phyloP scores from a whole-genome alignment of 1,284 basidiomycete species.

The Gomphus sp. region DNA sequence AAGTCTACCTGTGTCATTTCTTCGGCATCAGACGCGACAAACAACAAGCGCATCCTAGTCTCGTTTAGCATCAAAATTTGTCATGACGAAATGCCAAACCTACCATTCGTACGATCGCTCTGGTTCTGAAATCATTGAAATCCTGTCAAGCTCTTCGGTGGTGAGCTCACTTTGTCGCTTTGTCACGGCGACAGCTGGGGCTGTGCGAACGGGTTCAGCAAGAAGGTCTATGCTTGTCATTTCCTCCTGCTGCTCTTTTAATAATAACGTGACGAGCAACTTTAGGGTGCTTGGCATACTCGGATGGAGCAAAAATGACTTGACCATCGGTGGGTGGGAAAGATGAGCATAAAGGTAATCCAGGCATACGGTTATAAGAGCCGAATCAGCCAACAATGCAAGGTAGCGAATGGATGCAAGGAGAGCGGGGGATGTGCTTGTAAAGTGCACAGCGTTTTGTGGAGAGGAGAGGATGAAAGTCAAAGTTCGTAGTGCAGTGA shows the following conservation, averaged over 20 bases:
- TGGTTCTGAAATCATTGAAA: slow-evolving; percentile 56
- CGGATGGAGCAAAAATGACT: slow-evolving; percentile 60
- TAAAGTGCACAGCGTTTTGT: slow-evolving; percentile 44
- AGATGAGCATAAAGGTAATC: slow-evolving; percentile 74
- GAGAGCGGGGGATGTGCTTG: slow-evolving; percentile 45
- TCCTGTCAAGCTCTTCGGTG: slow-evolving; percentile 51
- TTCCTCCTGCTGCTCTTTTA: slow-evolving; percentile 62
- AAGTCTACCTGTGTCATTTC: slow-evolving; percentile 86
- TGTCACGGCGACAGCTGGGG: slow-evolving; percentile 36
- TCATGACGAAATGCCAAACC: slow-evolving; percentile 13
- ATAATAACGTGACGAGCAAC: slow-evolving; percentile 55
- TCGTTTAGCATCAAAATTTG: background rate
- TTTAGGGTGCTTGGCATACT: slow-evolving; percentile 59
- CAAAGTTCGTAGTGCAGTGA: slow-evolving; percentile 51
- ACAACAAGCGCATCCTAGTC: slow-evolving; percentile 75
- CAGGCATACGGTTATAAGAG: slow-evolving; percentile 56
- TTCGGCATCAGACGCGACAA: slow-evolving; percentile 54
- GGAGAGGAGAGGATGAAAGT: slow-evolving; percentile 53
- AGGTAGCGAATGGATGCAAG: slow-evolving; percentile 57
- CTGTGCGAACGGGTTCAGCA: slow-evolving; percentile 44
- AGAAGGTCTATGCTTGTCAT: slow-evolving; percentile 47
- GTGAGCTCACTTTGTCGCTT: slow-evolving; percentile 53
- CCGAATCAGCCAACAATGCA: slow-evolving; percentile 63
- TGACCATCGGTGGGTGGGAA: slow-evolving; percentile 65
- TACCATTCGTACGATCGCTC: slow-evolving; percentile 74